Percentiles rank a stretch among this genome's conserved stretches.
phyloP scores from a whole-genome alignment of 2,329 filamentous ascomycete genomes.

The Colletotrichum sp. region DNA sequence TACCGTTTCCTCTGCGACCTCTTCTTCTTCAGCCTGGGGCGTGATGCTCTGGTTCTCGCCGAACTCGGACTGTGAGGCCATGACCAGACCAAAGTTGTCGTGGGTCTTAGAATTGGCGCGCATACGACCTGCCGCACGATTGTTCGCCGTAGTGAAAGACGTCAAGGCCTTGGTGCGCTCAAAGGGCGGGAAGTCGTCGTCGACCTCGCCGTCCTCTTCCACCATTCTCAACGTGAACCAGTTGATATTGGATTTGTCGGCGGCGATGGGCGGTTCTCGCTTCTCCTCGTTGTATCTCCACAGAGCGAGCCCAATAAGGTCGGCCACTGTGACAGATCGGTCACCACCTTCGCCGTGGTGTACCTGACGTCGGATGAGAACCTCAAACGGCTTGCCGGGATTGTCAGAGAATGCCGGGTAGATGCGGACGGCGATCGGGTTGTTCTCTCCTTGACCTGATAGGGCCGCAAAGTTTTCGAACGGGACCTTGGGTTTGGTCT shows the following conservation, averaged over 20 bases:
- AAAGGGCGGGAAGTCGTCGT: conserved; percentile 83
- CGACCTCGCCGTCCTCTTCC: conserved; percentile 81
- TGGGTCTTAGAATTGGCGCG: conserved; percentile 77
- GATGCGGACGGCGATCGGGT: conserved; percentile 77
- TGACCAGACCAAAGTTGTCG: conserved; percentile 82
- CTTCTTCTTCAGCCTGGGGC: conserved; percentile 57
- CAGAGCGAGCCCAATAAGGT: conserved; percentile 80
- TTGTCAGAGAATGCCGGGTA: conserved; percentile 74
- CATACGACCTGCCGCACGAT: conserved; percentile 61
- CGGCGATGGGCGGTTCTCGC: conserved; percentile 67
- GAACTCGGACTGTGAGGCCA: conserved; percentile 71
- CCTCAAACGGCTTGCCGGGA: conserved; percentile 69
- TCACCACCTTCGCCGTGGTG: conserved; percentile 69
- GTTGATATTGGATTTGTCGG: conserved; percentile 76
- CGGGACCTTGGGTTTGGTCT: conserved; percentile 70
- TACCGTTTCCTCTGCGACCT: conserved; percentile 37
- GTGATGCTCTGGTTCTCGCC: conserved; percentile 71
- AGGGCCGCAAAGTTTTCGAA: conserved; percentile 79
- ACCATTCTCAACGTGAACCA: conserved; percentile 85
- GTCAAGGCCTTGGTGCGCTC: conserved; percentile 75
- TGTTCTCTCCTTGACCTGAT: conserved; percentile 78
- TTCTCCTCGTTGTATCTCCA: conserved; percentile 82
- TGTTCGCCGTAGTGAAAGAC: conserved; percentile 83
- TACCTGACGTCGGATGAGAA: conserved; percentile 71
- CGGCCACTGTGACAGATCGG: conserved; percentile 72